These are phyloP conservation scores for Delonix regia DNA, from an alignment of 306 rosid genomes.

Conservation along the genomic window DNA sequence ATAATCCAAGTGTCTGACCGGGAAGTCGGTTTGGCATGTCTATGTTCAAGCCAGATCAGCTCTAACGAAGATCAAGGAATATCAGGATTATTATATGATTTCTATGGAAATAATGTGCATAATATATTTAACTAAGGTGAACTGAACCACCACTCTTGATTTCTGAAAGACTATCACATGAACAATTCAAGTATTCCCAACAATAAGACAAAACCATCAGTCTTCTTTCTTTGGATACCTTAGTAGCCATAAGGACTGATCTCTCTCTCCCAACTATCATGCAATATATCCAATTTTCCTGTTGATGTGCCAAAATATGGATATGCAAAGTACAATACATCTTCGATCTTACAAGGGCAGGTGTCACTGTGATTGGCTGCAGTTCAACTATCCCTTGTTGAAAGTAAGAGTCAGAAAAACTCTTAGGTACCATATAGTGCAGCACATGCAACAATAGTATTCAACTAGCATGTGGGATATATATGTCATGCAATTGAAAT, in stretches of 20 bases:
- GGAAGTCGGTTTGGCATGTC: background rate
- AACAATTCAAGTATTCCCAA: conserved; percentile 27
- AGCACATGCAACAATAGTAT: background rate
- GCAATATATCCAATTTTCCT: background rate
- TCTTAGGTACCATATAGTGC: background rate
- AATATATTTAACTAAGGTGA: background rate
- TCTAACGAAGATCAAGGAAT: background rate
- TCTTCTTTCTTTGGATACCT: background rate
- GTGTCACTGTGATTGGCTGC: background rate
- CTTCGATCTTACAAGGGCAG: background rate
- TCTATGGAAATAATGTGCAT: conserved; percentile 17
- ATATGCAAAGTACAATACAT: background rate
- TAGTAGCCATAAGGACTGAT: background rate
- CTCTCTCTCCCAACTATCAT: background rate
- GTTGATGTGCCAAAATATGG: background rate
- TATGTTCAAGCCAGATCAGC: conserved; percentile 11
- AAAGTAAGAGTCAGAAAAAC: background rate
- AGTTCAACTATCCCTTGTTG: background rate
- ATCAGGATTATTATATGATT: conserved; percentile 13
- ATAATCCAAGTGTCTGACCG: background rate
- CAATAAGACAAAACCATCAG: background rate
- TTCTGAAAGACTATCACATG: background rate
- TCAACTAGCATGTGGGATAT: background rate
- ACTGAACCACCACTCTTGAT: background rate
- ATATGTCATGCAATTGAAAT: background rate